These are phyloP conservation scores for Scalesia atractyloides DNA, from an alignment of 129 eudicot genomes.

Conservation along the genomic window DNA sequence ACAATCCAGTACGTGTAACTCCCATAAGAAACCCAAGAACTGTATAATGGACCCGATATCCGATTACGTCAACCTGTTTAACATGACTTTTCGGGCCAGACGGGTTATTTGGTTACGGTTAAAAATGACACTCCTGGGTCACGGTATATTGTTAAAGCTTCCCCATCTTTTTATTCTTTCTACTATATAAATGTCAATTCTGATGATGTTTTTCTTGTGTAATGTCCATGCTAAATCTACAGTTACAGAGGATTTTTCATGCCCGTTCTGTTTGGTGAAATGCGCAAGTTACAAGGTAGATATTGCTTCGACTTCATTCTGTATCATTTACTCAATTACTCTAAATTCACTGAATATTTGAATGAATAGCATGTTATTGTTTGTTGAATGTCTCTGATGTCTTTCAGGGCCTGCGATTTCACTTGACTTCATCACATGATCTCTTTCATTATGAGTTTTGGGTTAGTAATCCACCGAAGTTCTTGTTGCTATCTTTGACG, in stretches of 20 bases:
- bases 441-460: conserved; percentile 86
- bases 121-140: conserved; percentile 1
- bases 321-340: conserved; percentile 6
- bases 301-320: conserved; percentile 21
- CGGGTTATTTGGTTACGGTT: not conserved
- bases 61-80: not conserved
- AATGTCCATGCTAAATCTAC: conserved; percentile 36
- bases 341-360: conserved; percentile 14
- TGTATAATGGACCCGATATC: not conserved
- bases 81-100: not conserved
- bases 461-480: conserved; percentile 55
- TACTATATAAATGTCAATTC: conserved; percentile 3
- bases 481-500: conserved; percentile 9
- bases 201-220: conserved; percentile 19
- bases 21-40: not conserved
- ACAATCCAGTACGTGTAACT: not conserved
- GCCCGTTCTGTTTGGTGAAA: conserved; percentile 96
- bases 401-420: conserved; percentile 76
- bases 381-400: conserved; percentile 9
- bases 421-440: conserved; percentile 84
- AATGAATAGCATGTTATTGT: not conserved
- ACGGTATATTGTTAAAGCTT: conserved; percentile 1
- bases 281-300: conserved; percentile 89
- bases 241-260: conserved; percentile 94
- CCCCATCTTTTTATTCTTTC: not conserved